Evolutionary conservation across 2,329 filamentous ascomycete species (phyloP).

Genomic region (Alternaria gaisen): DNA sequence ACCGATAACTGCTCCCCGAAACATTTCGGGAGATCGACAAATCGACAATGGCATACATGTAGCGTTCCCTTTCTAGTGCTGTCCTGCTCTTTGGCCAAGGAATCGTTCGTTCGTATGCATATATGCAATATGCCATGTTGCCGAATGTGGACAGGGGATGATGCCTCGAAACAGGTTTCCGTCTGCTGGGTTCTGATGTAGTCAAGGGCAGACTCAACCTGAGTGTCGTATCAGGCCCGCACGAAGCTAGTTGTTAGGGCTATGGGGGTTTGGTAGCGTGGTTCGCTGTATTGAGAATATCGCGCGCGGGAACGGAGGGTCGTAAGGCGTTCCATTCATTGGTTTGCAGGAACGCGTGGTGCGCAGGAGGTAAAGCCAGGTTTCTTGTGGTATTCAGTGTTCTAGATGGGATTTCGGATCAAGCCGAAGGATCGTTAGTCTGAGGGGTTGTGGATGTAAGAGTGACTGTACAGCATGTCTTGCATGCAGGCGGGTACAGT

Average conservation of each 20-base stretch:
- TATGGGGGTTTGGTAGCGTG: constrained; percentile 14
- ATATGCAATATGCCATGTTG: not conserved
- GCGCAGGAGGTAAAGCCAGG: not conserved
- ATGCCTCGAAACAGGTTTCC: not conserved
- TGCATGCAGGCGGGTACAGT: not conserved
- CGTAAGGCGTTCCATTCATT: constrained; percentile 1
- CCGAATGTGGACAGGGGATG: constrained; percentile 10
- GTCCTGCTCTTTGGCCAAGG: not conserved
- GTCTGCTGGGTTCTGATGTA: not conserved
- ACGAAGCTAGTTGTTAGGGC: not conserved
- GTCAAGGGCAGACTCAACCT: not conserved
- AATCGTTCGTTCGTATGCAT: not conserved
- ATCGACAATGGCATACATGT: constrained; percentile 4
- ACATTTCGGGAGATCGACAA: constrained; percentile 27
- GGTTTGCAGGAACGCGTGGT: not conserved
- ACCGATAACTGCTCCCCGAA: constrained; percentile 10
- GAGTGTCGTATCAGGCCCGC: not conserved
- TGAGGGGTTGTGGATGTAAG: not conserved
- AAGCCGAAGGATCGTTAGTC: not conserved
- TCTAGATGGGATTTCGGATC: constrained; percentile 7
- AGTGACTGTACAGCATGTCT: constrained; percentile 3
- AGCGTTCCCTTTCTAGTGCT: not conserved
- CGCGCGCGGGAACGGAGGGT: not conserved
- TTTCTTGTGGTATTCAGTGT: not conserved
- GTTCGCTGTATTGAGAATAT: not conserved